Base-by-base conservation (phyloP, 176 grass and related monocot genomes). In the Neostapfia colusana region DNA sequence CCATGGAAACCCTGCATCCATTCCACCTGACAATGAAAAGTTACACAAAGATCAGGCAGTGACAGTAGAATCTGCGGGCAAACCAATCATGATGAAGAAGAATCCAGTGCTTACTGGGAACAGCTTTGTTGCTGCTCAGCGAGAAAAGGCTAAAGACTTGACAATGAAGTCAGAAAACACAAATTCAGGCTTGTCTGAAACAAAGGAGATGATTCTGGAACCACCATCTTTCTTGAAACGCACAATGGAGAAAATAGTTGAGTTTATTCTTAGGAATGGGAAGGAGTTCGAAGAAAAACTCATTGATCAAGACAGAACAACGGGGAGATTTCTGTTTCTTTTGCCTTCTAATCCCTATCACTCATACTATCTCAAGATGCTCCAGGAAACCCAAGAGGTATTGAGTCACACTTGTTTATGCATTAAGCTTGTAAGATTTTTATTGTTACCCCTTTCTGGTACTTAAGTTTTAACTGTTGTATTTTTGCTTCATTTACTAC, bases 241-340 rank as follows among this genome's bases (percentile, higher is more conserved):
- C 27, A 88, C 85, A 13, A 92, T 99, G 85, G 89, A 99, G 46
- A 99, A 99, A 79, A 99, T 98, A 79, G 82, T 93, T 16, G 95
- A 98, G 61, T 94, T 98, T 39, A 88, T 98, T 86, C 50, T 88
- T 20, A 94, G 82, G 72, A 98, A 98, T 23, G 95, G 95, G 48
- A 89, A 91, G 59, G 91, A 98, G 62, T 93, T 98, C 53, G 91
- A 98, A 77, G 84, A 78, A 67, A 88, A 94, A 53, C 85, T 98
- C 53, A 88, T 98, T 76, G 88, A 94, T 45, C 95, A 98, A 86
- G 95, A 98, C 69, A 92, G 83, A 71, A 68, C 76, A 37, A 82
- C 81, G 44, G 88, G 90, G 61, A 87, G 89, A 69, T 94, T 98
- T 76, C 87, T 91, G 25, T 98, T 98, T 92, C 88, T 98, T 89